Conservation (phyloP, 129 eudicot genomes). For the Lonicera japonica region DNA sequence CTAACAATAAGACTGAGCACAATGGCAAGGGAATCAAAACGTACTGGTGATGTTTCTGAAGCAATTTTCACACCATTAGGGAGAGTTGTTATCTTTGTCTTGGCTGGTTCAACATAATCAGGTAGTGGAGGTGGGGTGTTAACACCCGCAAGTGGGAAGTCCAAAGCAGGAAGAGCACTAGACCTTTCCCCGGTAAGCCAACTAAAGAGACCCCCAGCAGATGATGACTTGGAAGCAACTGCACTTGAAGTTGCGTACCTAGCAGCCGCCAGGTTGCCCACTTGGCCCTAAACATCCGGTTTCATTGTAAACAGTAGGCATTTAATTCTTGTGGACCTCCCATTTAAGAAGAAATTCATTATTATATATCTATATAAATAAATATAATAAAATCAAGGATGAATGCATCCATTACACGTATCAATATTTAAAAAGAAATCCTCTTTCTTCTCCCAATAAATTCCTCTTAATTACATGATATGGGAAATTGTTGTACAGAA, state of each 20-base stretch:
- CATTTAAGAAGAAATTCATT: no score
- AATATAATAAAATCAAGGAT: no score
- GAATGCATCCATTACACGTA: no score
- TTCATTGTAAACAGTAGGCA: not conserved
- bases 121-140: constrained; percentile 23
- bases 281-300: constrained; percentile 13
- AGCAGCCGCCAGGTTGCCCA: constrained; percentile 7
- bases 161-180: constrained; percentile 16
- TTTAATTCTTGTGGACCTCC: no score
- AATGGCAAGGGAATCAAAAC: not conserved
- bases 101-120: constrained; percentile 26
- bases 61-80: constrained; percentile 35
- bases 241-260: constrained; percentile 24
- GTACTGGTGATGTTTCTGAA: constrained; percentile 25
- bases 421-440: no score
- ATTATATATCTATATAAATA: no score
- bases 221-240: constrained; percentile 9
- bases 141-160: constrained; percentile 26
- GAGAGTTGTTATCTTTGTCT: constrained; percentile 29
- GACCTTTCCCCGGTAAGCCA: constrained; percentile 22
- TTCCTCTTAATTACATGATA: no score
- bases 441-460: no score
- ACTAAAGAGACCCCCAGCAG: constrained; percentile 22
- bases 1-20: not conserved
- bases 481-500: no score